These are phyloP conservation scores for Xylariaceae sp. DNA, from an alignment of 2,329 filamentous ascomycete genomes.

Conservation along the genomic window DNA sequence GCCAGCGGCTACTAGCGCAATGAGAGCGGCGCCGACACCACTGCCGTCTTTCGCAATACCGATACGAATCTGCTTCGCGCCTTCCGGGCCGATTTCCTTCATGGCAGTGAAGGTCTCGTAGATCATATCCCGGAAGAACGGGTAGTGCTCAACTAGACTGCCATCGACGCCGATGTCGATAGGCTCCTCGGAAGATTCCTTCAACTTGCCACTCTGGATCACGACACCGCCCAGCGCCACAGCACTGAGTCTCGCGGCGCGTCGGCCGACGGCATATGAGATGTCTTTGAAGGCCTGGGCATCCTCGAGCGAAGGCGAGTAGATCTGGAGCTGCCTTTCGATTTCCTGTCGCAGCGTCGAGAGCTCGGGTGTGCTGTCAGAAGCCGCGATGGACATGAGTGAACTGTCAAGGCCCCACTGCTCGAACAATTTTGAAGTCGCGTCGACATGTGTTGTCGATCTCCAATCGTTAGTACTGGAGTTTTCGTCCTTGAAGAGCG, in stretches of 20 bases:
- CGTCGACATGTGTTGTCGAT: conserved; percentile 65
- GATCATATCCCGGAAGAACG: conserved; percentile 84
- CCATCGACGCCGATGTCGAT: conserved; percentile 92
- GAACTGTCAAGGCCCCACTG: conserved; percentile 90
- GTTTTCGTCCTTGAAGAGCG: conserved; percentile 74
- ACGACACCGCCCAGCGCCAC: conserved; percentile 84
- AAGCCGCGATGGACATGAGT: conserved; percentile 81
- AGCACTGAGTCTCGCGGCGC: conserved; percentile 81
- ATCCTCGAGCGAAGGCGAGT: conserved; percentile 74
- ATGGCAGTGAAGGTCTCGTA: conserved; percentile 75
- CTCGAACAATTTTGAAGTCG: conserved; percentile 64
- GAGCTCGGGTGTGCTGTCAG: conserved; percentile 70
- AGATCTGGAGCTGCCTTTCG: conserved; percentile 71
- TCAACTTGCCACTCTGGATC: conserved; percentile 71
- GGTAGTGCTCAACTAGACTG: conserved; percentile 92
- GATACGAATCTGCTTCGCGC: conserved; percentile 84
- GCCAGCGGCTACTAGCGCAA: conserved; percentile 80
- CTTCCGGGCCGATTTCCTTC: conserved; percentile 69
- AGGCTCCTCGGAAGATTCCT: conserved; percentile 61
- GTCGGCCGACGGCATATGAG: conserved; percentile 77
- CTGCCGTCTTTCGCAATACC: conserved; percentile 96
- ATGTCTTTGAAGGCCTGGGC: conserved; percentile 84
- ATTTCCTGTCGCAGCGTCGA: conserved; percentile 73
- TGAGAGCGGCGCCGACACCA: conserved; percentile 90
- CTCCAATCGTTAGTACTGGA: conserved; percentile 65